Evolutionary conservation across 2,329 filamentous ascomycete genomes (phyloP).

Genomic region (Exophiala mesophila): DNA sequence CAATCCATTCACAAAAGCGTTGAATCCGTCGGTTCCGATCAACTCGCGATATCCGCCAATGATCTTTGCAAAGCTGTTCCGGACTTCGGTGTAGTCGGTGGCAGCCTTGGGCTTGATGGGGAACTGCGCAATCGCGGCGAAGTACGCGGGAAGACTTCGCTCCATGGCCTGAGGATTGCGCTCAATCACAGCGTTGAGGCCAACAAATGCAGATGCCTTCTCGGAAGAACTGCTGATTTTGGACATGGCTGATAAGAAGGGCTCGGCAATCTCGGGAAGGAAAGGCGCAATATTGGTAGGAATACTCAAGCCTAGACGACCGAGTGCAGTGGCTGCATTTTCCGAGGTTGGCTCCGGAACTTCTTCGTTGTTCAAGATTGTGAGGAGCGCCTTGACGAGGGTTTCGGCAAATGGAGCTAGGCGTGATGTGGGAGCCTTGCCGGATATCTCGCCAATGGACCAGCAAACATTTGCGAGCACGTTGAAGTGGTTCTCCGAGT

Average conservation of each 20-base stretch:
- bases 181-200: constrained; percentile 78
- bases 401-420: constrained; percentile 64
- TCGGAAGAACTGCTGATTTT: constrained; percentile 86
- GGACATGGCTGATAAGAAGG: constrained; percentile 76
- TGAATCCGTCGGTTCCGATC: constrained; percentile 30
- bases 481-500: constrained; percentile 78
- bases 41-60: constrained; percentile 45
- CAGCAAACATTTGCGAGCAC: constrained; percentile 98
- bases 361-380: constrained; percentile 78
- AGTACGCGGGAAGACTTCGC: constrained; percentile 73
- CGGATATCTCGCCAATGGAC: constrained; percentile 88
- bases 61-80: constrained; percentile 66
- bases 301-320: constrained; percentile 76
- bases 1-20: constrained; percentile 14
- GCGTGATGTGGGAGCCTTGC: constrained; percentile 63
- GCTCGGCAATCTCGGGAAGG: constrained; percentile 71
- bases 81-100: constrained; percentile 56
- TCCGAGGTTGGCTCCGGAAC: constrained; percentile 84
- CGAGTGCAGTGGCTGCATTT: constrained; percentile 90
- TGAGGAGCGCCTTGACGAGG: constrained; percentile 69
- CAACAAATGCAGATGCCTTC: constrained; percentile 88
- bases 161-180: constrained; percentile 92
- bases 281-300: constrained; percentile 71
- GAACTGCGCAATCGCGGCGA: constrained; percentile 73
- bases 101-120: constrained; percentile 57